These are phyloP conservation scores for Apiotrichum mycotoxinovorans DNA, from an alignment of 1,284 basidiomycete species.

Conservation along the genomic window DNA sequence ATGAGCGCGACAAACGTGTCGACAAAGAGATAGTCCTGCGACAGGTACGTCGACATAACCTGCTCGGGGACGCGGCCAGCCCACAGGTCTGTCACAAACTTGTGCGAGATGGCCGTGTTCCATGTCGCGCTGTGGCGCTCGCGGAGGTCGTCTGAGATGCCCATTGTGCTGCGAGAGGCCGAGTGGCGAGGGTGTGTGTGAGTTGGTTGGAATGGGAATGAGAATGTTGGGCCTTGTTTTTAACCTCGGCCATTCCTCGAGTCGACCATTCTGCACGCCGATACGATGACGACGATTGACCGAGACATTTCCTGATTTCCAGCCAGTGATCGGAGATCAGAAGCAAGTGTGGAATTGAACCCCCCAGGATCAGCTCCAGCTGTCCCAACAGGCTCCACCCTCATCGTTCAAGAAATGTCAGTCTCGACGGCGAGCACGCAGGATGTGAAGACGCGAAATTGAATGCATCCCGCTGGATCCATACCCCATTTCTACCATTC, in stretches of 20 bases:
- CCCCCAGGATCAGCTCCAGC: no score
- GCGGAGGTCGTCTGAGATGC: constrained; percentile 6
- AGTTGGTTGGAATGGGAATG: no score
- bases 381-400: no score
- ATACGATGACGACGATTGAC: no score
- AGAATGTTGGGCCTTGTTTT: no score
- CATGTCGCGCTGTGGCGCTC: not conserved
- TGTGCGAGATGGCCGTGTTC: not conserved
- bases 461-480: not conserved
- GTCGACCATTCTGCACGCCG: no score
- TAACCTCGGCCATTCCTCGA: not conserved
- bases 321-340: no score
- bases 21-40: constrained; percentile 18
- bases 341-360: no score
- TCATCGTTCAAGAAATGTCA: no score
- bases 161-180: not conserved
- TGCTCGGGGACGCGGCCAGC: constrained; percentile 7
- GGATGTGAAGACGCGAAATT: no score
- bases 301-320: no score
- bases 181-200: not conserved
- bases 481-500: constrained; percentile 10
- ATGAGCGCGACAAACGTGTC: constrained; percentile 21
- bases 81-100: constrained; percentile 18
- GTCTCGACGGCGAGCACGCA: no score
- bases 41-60: constrained; percentile 10